Conservation (phyloP, 2,329 filamentous ascomycete genomes). For the Pseudofabraea citricarpa region DNA sequence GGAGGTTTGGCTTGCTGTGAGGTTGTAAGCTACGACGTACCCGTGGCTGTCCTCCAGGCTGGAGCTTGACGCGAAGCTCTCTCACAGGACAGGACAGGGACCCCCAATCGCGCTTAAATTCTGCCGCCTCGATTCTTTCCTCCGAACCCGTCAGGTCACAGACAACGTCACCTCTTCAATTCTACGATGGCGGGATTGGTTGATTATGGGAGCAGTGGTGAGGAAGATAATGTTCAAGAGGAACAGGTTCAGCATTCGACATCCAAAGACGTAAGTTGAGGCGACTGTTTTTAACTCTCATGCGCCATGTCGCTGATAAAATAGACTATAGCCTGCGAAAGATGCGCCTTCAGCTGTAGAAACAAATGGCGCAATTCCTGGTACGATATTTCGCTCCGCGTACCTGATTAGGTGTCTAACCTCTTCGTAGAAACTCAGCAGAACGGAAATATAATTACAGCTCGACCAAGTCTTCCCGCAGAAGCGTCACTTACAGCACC, state of each 20-base stretch:
- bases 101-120: conserved; percentile 9
- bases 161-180: not conserved
- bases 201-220: conserved; percentile 34
- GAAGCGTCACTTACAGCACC: conserved; percentile 11
- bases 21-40: too few species aligned
- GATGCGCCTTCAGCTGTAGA: conserved; percentile 7
- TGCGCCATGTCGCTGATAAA: conserved; percentile 17
- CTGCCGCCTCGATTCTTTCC: conserved; percentile 1
- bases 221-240: conserved; percentile 24
- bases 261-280: conserved; percentile 14
- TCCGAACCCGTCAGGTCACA: not conserved
- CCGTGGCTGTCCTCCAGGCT: conserved; percentile 12
- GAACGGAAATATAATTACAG: conserved; percentile 9
- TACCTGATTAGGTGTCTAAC: too few species aligned
- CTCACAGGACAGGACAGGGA: too few species aligned
- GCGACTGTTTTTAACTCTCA: conserved; percentile 1
- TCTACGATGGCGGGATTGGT: conserved; percentile 29
- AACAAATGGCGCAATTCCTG: conserved; percentile 13
- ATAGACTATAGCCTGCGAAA: conserved; percentile 14
- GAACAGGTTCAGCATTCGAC: conserved; percentile 9
- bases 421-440: conserved; percentile 12
- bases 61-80: conserved; percentile 16
- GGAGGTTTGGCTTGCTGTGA: conserved; percentile 1
- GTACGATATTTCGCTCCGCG: too few species aligned
- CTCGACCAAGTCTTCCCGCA: too few species aligned